Conservation (phyloP, 306 rosid species). For the Elaeagnus macrophylla region DNA sequence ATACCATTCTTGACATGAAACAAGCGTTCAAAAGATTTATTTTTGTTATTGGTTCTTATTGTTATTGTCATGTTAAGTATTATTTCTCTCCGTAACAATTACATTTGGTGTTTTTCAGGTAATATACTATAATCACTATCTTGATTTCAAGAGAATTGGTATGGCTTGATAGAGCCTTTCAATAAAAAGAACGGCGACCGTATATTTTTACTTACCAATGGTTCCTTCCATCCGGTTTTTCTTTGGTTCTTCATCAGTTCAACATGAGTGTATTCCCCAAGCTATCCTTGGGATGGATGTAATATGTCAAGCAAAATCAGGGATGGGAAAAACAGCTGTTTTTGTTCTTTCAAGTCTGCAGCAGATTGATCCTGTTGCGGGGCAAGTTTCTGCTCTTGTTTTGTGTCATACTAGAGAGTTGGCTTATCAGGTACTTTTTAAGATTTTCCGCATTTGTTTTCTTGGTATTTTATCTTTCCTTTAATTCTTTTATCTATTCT, state of each 20-base stretch:
- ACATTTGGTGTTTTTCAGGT: constrained; percentile 51
- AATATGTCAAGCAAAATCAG: constrained; percentile 97
- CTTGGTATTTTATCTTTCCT: background rate
- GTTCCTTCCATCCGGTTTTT: constrained; percentile 61
- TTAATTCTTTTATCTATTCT: background rate
- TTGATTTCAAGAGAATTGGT: constrained; percentile 62
- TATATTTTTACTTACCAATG: constrained; percentile 66
- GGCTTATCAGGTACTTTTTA: constrained; percentile 75
- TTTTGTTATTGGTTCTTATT: background rate
- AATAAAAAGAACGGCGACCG: constrained; percentile 49
- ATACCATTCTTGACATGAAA: too few species aligned
- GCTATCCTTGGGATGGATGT: constrained; percentile 99
- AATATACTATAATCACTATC: constrained; percentile 46
- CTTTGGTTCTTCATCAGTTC: constrained; percentile 90
- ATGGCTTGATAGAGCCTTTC: constrained; percentile 57
- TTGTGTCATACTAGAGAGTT: constrained; percentile 93
- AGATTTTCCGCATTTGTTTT: background rate
- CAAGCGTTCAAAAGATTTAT: too few species aligned
- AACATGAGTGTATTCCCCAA: constrained; percentile 99
- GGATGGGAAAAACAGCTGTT: constrained; percentile 99
- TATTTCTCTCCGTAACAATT: background rate
- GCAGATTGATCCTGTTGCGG: constrained; percentile 94
- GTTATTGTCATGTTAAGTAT: background rate
- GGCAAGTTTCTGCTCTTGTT: constrained; percentile 94
- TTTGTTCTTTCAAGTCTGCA: constrained; percentile 90